Conservation (phyloP, 768 basidiomycete genomes). For the Mycena rosella region DNA sequence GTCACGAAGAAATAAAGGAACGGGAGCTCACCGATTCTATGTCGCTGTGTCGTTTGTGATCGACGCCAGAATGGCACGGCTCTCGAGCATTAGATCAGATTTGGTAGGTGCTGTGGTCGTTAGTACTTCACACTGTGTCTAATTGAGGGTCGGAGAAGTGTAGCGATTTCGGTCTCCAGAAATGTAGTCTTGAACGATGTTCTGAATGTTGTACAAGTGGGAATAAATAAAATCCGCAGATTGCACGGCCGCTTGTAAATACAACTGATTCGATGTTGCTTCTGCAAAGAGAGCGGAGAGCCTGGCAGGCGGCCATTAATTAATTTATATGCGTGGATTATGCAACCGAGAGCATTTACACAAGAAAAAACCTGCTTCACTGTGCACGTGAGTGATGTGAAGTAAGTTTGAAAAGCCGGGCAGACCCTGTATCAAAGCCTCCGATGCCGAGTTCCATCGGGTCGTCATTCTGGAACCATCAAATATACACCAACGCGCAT, state of each 20-base stretch:
- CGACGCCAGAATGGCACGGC: not conserved
- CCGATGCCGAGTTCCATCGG: not conserved
- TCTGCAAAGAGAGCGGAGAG: not conserved
- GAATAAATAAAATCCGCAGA: not conserved
- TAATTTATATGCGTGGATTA: no score
- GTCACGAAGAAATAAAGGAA: not conserved
- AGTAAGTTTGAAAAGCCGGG: not conserved
- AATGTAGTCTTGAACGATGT: not conserved
- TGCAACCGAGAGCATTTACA: not conserved
- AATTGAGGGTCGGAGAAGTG: no score
- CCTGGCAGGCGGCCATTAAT: not conserved
- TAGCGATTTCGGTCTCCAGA: not conserved
- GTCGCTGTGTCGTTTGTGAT: not conserved
- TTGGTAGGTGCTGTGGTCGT: not conserved
- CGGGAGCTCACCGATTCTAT: not conserved
- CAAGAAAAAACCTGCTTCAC: not conserved
- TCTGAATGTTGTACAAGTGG: not conserved
- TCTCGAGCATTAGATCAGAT: not conserved
- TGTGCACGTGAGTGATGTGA: not conserved
- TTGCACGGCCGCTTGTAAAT: not conserved
- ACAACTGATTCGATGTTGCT: not conserved
- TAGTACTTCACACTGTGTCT: not conserved
- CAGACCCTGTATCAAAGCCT: not conserved
- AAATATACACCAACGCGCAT: not conserved
- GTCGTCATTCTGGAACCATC: not conserved